Conservation (phyloP, 306 rosid species). For the Luffa acutangula region DNA sequence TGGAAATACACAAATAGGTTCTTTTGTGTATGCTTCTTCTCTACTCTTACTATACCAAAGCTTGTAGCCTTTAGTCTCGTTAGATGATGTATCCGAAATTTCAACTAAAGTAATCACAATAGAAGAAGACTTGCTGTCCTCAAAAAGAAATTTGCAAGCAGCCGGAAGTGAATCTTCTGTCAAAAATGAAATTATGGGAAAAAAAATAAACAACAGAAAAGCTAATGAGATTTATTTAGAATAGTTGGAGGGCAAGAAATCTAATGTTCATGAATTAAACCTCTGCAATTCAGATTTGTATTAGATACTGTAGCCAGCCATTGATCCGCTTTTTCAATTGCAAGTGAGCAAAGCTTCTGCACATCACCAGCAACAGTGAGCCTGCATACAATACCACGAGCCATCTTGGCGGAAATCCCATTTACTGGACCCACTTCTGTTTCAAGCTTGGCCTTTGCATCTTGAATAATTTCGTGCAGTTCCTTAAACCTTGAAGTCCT, state of each 20-base stretch:
- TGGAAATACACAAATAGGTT: conserved; percentile 76
- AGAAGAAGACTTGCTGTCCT: conserved; percentile 63
- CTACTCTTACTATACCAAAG: conserved; percentile 86
- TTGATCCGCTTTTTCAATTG: conserved; percentile 75
- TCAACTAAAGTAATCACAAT: conserved; percentile 74
- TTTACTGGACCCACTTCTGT: conserved; percentile 86
- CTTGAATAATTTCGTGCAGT: conserved; percentile 65
- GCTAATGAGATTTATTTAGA: conserved; percentile 11
- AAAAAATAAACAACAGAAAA: not conserved
- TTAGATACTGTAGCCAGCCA: conserved; percentile 57
- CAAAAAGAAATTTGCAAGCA: conserved; percentile 96
- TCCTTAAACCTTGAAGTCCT: conserved; percentile 81
- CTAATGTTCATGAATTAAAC: conserved; percentile 27
- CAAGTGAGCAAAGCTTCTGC: conserved; percentile 83
- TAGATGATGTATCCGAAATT: conserved; percentile 43
- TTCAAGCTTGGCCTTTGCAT: conserved; percentile 84
- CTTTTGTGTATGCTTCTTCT: conserved; percentile 55
- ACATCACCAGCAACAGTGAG: conserved; percentile 80
- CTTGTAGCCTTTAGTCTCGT: conserved; percentile 73
- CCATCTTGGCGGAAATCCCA: conserved; percentile 95
- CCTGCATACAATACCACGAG: conserved; percentile 93
- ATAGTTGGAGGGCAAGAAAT: conserved; percentile 13
- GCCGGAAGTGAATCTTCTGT: conserved; percentile 97
- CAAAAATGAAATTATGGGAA: conserved; percentile 8
- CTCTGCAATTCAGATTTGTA: conserved; percentile 58